phyloP scores from a whole-genome alignment of 306 rosid genomes.

The Lathyrus oleraceus region DNA sequence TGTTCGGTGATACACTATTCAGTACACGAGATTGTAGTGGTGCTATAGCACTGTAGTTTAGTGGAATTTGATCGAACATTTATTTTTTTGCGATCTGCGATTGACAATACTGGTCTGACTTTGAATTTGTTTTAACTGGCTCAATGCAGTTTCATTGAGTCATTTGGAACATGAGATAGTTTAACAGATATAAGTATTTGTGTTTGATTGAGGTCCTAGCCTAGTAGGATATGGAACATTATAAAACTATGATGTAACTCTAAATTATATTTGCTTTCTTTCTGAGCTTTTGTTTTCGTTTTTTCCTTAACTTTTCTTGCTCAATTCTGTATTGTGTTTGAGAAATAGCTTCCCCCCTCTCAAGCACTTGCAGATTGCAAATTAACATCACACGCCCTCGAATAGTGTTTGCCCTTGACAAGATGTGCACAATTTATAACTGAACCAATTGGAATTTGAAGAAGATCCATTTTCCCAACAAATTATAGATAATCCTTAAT shows the following conservation, averaged over 20 bases:
- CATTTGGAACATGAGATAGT: slow-evolving; percentile 16
- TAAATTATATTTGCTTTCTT: neutral
- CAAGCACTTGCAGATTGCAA: neutral
- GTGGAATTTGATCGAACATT: neutral
- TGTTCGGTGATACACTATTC: neutral
- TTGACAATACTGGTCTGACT: neutral
- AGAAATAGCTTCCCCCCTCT: slow-evolving; percentile 14
- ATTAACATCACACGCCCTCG: slow-evolving; percentile 4
- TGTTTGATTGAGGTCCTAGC: neutral
- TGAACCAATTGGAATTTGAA: slow-evolving; percentile 28
- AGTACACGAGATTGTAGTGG: neutral
- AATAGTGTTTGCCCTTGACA: neutral
- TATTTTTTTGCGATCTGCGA: neutral
- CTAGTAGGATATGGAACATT: neutral
- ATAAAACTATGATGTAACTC: neutral
- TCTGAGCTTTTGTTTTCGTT: slow-evolving; percentile 1
- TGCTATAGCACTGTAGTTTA: neutral
- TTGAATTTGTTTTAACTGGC: slow-evolving; percentile 26
- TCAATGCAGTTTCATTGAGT: slow-evolving; percentile 6
- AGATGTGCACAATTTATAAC: slow-evolving; percentile 5
- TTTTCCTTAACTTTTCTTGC: neutral
- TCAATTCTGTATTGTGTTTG: slow-evolving; percentile 12
- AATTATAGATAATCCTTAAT: slow-evolving; percentile 11
- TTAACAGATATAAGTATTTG: slow-evolving; percentile 1
- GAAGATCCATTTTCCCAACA: neutral